Base-by-base conservation (phyloP, 2,329 filamentous ascomycete genomes). In the Talaromyces verruculosus region DNA sequence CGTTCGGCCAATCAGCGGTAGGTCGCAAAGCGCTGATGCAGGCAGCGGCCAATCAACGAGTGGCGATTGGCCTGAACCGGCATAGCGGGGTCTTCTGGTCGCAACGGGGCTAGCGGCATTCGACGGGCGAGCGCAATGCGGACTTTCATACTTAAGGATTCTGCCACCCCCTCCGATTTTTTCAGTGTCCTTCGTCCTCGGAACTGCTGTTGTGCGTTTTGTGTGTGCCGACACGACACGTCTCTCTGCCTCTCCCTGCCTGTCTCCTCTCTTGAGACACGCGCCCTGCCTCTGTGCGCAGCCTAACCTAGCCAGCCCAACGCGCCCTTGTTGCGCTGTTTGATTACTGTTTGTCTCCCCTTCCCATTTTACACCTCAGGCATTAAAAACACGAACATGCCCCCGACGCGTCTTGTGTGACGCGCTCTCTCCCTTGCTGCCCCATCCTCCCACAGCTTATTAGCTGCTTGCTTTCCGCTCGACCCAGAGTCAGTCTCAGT, bases 61-160 rank as follows among this genome's bases (percentile, higher is more conserved):
- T 60, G 70, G 57, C 59, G 69, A 74, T 74, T 75, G 70, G 70
- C 72, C 69, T 73, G 70, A 73, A 69, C 74, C 72, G 72, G 75
- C 72, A 70, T 72, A 67, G 73, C 71, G 72, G 69, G 72, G 70
- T 66, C 71, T 77, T 77, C 74, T 68, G 73, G 69, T 67, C 71
- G 72, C 66, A 74, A 76, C 75, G 74, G 75, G 74, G 74, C 72
- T 76, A 75, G 75, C 72, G 75, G 73, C 72, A 75, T 70, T 69
- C 70, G 71, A 68, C 72, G 71, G 75, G 70, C 70, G 68, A 73
- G 72, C 71, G 72, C 72, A 73, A 73, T 69, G 69, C 71, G 72
- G 69, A 69, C 73, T 73, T 71, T 73, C 76, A 72, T 78, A 78
- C 76, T 78, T 78, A 78, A 78, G 76, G 72, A 77, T 78, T 78